phyloP scores from a whole-genome alignment of 2,329 filamentous ascomycete genomes.

The Periconia sp. region DNA sequence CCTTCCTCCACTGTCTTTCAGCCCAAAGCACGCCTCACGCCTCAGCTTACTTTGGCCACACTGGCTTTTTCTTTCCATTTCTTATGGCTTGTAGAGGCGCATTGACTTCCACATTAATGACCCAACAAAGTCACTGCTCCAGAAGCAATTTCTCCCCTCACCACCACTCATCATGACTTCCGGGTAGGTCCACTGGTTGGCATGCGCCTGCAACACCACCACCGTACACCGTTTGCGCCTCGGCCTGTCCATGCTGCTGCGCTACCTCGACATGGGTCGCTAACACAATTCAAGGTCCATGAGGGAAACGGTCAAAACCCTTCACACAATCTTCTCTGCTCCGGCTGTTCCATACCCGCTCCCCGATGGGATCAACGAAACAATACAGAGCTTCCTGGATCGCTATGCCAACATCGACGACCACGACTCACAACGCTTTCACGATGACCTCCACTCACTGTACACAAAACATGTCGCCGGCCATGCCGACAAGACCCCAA shows the following conservation, averaged over 20 bases:
- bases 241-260: not conserved
- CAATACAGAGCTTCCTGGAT: conserved; percentile 68
- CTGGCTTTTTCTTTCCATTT: not conserved
- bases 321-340: conserved; percentile 48
- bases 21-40: not conserved
- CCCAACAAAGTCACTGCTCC: not conserved
- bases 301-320: conserved; percentile 51
- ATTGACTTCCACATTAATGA: not conserved
- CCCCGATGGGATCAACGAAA: conserved; percentile 63
- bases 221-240: not conserved
- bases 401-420: conserved; percentile 70
- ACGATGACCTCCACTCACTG: conserved; percentile 70
- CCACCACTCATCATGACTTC: conserved; percentile 11
- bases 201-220: not conserved
- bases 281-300: conserved; percentile 44
- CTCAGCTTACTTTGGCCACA: not conserved
- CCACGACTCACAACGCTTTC: conserved; percentile 66
- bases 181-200: not conserved
- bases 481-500: conserved; percentile 58
- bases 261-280: not conserved
- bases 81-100: not conserved
- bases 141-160: not conserved
- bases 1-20: not conserved
- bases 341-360: conserved; percentile 56
- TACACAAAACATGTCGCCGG: conserved; percentile 66